Evolutionary conservation across 495 filamentous ascomycete species (phyloP).

Genomic region (Talaromyces nanjingensis): DNA sequence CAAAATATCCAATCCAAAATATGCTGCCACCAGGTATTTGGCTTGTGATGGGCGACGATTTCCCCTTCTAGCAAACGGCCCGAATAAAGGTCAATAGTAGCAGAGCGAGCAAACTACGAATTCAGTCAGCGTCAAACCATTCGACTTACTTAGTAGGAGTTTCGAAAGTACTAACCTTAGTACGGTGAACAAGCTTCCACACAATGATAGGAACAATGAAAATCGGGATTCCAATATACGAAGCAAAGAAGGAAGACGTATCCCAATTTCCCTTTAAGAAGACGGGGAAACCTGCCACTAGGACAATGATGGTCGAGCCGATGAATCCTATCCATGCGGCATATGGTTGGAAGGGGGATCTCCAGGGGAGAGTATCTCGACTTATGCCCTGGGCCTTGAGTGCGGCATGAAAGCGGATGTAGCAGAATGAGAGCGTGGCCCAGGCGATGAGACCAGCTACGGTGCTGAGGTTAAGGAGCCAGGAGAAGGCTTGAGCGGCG

Average conservation of each 20-base stretch:
- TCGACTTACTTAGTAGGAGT: constrained; percentile 18
- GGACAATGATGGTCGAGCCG: constrained; percentile 55
- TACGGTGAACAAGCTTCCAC: constrained; percentile 46
- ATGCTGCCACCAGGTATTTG: constrained; percentile 17
- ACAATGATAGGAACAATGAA: constrained; percentile 52
- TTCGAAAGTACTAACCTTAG: constrained; percentile 34
- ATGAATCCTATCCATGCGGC: constrained; percentile 53
- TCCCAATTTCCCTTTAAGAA: constrained; percentile 48
- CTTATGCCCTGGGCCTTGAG: constrained; percentile 50
- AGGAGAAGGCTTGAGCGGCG: constrained; percentile 49
- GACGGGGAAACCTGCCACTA: constrained; percentile 59
- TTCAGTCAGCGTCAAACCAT: background rate
- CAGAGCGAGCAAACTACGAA: constrained; percentile 21
- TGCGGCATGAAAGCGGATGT: constrained; percentile 54
- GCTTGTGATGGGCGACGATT: constrained; percentile 16
- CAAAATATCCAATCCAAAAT: constrained; percentile 28
- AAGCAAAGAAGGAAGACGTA: constrained; percentile 43
- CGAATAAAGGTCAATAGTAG: constrained; percentile 29
- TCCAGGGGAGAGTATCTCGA: constrained; percentile 51
- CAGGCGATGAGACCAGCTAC: constrained; percentile 67
- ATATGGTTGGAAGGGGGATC: constrained; percentile 51
- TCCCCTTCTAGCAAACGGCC: constrained; percentile 32
- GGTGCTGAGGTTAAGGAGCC: constrained; percentile 53
- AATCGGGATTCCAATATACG: constrained; percentile 56
- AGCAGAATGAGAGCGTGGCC: constrained; percentile 51